Percentiles rank a stretch among this genome's conserved stretches.
Conservation (phyloP, 257 asterid species). For the Lavandula angustifolia region DNA sequence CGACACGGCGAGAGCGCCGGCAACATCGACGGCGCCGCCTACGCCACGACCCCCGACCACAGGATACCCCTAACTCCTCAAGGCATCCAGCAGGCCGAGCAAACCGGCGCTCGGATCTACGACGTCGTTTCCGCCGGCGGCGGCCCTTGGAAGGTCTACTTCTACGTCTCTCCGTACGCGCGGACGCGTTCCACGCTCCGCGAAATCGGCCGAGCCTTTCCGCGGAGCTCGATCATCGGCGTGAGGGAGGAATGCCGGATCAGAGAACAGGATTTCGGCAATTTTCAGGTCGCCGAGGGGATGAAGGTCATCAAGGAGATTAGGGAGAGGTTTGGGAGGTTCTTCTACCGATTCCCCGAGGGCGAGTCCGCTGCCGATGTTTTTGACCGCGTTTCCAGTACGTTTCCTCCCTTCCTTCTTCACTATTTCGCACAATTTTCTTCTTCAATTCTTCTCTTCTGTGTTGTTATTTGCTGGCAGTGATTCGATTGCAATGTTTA, state of each 20-base stretch:
- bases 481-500: constrained; percentile 6
- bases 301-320: constrained; percentile 84
- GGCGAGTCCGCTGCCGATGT: constrained; percentile 98
- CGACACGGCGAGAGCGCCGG: constrained; percentile 97
- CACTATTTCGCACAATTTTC: background rate
- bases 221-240: constrained; percentile 61
- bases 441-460: background rate
- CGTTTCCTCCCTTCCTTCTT: constrained; percentile 20
- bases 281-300: constrained; percentile 81
- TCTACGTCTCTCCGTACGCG: constrained; percentile 81
- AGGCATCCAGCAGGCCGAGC: constrained; percentile 66
- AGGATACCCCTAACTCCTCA: constrained; percentile 62
- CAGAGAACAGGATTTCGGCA: constrained; percentile 97
- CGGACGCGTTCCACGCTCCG: constrained; percentile 84
- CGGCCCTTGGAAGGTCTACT: constrained; percentile 76
- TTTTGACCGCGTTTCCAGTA: constrained; percentile 87
- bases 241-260: constrained; percentile 88
- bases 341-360: constrained; percentile 86
- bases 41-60: constrained; percentile 75
- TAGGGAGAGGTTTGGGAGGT: constrained; percentile 81
- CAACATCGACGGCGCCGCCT: constrained; percentile 67
- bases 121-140: constrained; percentile 54
- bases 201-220: constrained; percentile 75
- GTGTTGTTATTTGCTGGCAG: background rate
- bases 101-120: constrained; percentile 58